A percentile compares a stretch with the other conserved stretches of the same genome.
phyloP scores from a whole-genome alignment of 148 eudicot species.

The Camellia lanceoleosa region DNA sequence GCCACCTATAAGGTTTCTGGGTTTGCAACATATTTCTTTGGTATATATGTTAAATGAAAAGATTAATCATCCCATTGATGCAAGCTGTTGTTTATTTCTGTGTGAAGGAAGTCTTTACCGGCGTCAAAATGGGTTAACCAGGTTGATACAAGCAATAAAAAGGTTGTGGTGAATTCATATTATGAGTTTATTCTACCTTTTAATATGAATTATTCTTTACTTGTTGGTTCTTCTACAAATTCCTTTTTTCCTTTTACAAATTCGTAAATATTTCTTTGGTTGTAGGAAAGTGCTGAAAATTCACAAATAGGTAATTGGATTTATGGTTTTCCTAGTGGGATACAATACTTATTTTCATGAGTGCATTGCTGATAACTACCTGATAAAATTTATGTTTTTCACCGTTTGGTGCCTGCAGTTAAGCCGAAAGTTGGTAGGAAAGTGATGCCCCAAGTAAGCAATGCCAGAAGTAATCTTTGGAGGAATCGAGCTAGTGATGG shows the following conservation, averaged over 20 bases:
- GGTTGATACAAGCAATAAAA: conserved; percentile 21
- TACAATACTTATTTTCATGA: neutral
- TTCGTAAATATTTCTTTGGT: conserved; percentile 8
- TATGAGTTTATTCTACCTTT: conserved; percentile 1
- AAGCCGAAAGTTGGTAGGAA: conserved; percentile 48
- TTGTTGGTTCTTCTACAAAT: conserved; percentile 10
- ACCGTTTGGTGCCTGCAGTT: conserved; percentile 34
- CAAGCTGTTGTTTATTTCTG: conserved; percentile 21
- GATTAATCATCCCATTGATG: conserved; percentile 10
- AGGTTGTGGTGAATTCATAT: conserved; percentile 35
- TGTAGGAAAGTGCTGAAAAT: conserved; percentile 46
- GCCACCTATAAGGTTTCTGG: conserved; percentile 44
- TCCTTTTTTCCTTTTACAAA: neutral
- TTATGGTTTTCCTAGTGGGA: conserved; percentile 63
- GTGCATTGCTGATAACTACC: neutral
- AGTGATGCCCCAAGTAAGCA: conserved; percentile 40
- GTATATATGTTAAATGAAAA: neutral
- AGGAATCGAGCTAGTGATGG: conserved; percentile 55
- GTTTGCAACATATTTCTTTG: conserved; percentile 11
- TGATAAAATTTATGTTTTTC: neutral
- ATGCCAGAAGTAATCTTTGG: conserved; percentile 38
- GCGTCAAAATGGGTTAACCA: conserved; percentile 37
- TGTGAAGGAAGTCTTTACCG: conserved; percentile 66
- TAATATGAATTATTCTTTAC: conserved; percentile 2
- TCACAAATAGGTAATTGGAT: conserved; percentile 29